Evolutionary conservation across 768 basidiomycete species (phyloP).

Genomic region (Coprinopsis sp.): DNA sequence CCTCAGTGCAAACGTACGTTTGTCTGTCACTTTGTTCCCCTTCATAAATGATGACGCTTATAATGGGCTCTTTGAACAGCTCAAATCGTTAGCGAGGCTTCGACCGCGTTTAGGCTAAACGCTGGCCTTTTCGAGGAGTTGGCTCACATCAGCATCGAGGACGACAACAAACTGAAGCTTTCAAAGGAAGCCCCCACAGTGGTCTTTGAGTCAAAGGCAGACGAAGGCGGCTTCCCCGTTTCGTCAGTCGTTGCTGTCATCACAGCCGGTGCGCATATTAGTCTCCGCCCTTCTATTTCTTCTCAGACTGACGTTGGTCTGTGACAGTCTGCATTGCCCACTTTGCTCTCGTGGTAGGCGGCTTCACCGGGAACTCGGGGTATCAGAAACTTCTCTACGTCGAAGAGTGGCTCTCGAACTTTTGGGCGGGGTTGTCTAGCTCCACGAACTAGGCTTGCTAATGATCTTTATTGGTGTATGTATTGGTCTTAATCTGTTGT

Average conservation of each 20-base stretch:
- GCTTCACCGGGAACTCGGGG: conserved; percentile 42
- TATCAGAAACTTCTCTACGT: conserved; percentile 41
- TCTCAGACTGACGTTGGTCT: conserved; percentile 9
- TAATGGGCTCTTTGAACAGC: conserved; percentile 24
- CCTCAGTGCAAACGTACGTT: conserved; percentile 38
- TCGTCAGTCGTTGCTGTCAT: conserved; percentile 33
- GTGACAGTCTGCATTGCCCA: conserved; percentile 43
- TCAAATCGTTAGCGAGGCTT: conserved; percentile 45
- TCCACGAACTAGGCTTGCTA: too few species aligned
- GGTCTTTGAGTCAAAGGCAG: background rate
- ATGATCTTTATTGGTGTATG: too few species aligned
- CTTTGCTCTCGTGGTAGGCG: conserved; percentile 41
- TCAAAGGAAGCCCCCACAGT: conserved; percentile 6
- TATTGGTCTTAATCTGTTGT: too few species aligned
- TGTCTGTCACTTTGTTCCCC: background rate
- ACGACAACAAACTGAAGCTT: conserved; percentile 1
- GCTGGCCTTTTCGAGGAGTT: conserved; percentile 40
- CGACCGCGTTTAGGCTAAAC: conserved; percentile 45
- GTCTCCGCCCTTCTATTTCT: background rate
- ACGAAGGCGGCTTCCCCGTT: conserved; percentile 20
- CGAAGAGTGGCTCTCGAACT: conserved; percentile 32
- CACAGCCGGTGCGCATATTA: conserved; percentile 25
- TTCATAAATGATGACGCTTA: background rate
- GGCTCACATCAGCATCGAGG: conserved; percentile 13
- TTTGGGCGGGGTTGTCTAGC: too few species aligned